Base-by-base conservation (phyloP, 345 rosid species). In the Leavenworthia alabamica region DNA sequence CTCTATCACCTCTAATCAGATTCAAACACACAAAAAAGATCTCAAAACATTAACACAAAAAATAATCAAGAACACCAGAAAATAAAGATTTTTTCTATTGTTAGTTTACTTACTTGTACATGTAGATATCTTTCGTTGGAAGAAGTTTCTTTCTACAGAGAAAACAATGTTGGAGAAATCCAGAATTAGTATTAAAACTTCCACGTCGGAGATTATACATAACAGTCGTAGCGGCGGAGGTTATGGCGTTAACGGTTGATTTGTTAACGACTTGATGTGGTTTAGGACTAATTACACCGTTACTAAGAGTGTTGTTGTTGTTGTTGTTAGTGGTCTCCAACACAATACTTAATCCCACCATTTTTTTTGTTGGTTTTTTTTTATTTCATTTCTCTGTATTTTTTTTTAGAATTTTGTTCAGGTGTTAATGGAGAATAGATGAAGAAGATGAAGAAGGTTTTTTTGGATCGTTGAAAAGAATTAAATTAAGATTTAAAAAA, bases 261-360 rank as follows among this genome's bases (percentile, higher is more conserved):
- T 85, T 82, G 82, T 47, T 83, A 68, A 88, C 73, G 22, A 90
- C 83, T 51, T 79, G 87, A 4, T 81, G 77, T 11, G 71, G 68
- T 74, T 73, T 79, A 2, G 64, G 68, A 41, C 61, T 73, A 53
- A 26, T 54, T 24, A 55, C 40, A 9, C 60, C 58, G 35, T 44
- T 48, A 50, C 29, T 47, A 14, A 36, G 23, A 54, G 57, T 23
- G 52, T 47, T 33, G 22, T 47, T 33, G 52, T 47, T 33, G 22
- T 47, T 33, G 22, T 49, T 49, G 37, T 62, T 47, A 62, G 43
- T 75, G 49, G 69, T 73, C 70, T 90, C 97, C 64, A 90, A 54
- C 48, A 90, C 78, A 54, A 90, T 72, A 51, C 97, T 87, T 52
- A 90, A 71, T 35, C 96, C 97, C 74, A 80, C 96, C 97, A 90